Percentiles rank a stretch among this genome's conserved stretches.
phyloP scores from a whole-genome alignment of 2,329 filamentous ascomycete genomes.

The Fusarium mangiferae region DNA sequence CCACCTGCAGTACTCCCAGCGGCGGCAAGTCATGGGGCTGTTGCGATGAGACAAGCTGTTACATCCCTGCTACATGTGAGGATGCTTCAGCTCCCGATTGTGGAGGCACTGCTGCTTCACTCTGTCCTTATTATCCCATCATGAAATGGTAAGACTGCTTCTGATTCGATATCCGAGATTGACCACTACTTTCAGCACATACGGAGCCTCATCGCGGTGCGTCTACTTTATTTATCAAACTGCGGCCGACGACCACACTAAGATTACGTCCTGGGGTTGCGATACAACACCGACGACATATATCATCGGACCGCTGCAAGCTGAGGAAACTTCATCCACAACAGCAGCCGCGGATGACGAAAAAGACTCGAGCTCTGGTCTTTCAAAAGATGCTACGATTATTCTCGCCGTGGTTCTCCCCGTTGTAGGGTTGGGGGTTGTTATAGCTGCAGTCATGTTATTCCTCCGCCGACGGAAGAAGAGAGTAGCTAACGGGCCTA shows the following conservation, averaged over 20 bases:
- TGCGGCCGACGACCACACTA: not conserved
- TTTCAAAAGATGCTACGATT: not conserved
- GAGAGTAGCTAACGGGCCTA: not conserved
- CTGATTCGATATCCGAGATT: accelerated
- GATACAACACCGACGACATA: not conserved
- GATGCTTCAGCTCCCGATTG: not conserved
- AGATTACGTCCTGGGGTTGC: not conserved
- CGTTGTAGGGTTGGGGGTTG: not conserved
- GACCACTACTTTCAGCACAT: not conserved
- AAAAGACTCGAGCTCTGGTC: no score
- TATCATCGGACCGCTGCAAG: not conserved
- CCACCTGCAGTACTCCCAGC: not conserved
- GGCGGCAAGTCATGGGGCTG: not conserved
- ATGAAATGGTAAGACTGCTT: not conserved
- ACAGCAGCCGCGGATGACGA: not conserved
- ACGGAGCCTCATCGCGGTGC: not conserved
- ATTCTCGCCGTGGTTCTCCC: not conserved
- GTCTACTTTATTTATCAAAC: not conserved
- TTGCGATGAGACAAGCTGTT: not conserved
- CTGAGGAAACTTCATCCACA: not conserved
- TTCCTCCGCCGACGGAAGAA: not conserved
- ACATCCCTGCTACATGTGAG: not conserved
- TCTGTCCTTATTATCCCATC: not conserved
- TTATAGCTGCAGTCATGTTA: not conserved
- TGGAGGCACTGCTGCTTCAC: not conserved